Evolutionary conservation across 768 basidiomycete genomes (phyloP).

Genomic region (Naganishia onofrii): DNA sequence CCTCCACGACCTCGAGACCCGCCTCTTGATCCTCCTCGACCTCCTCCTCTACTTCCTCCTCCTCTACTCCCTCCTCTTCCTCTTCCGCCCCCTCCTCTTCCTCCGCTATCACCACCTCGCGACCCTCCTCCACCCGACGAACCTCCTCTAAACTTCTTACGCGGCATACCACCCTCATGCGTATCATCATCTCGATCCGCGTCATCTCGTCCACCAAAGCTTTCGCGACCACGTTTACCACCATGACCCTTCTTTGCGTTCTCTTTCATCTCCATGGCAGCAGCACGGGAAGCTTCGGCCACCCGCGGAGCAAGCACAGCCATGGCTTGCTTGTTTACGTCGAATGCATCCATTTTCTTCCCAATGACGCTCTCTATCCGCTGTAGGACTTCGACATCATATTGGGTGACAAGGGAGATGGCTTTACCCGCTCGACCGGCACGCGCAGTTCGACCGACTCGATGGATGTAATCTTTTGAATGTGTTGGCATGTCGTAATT

Average conservation of each 20-base stretch:
- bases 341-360: slow-evolving; percentile 85
- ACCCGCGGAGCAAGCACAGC: slow-evolving; percentile 82
- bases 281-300: slow-evolving; percentile 70
- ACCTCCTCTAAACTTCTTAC: slow-evolving; percentile 56
- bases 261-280: slow-evolving; percentile 78
- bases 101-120: slow-evolving; percentile 28
- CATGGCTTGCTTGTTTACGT: slow-evolving; percentile 79
- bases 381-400: slow-evolving; percentile 93
- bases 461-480: slow-evolving; percentile 98
- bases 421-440: slow-evolving; percentile 96
- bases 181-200: slow-evolving; percentile 89
- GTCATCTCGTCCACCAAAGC: slow-evolving; percentile 63
- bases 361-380: slow-evolving; percentile 88
- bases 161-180: slow-evolving; percentile 84
- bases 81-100: slow-evolving; percentile 15
- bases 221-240: slow-evolving; percentile 58
- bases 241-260: slow-evolving; percentile 59
- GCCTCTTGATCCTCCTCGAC: slow-evolving; percentile 18
- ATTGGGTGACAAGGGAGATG: slow-evolving; percentile 96
- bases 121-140: slow-evolving; percentile 34
- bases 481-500: slow-evolving; percentile 97
- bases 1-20: slow-evolving; percentile 7
- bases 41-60: slow-evolving; percentile 21
- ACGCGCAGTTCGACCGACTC: slow-evolving; percentile 94
- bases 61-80: slow-evolving; percentile 23